These are phyloP conservation scores for Metschnikowia aberdeeniae DNA, from an alignment of 805 yeast species.

Conservation along the genomic window DNA sequence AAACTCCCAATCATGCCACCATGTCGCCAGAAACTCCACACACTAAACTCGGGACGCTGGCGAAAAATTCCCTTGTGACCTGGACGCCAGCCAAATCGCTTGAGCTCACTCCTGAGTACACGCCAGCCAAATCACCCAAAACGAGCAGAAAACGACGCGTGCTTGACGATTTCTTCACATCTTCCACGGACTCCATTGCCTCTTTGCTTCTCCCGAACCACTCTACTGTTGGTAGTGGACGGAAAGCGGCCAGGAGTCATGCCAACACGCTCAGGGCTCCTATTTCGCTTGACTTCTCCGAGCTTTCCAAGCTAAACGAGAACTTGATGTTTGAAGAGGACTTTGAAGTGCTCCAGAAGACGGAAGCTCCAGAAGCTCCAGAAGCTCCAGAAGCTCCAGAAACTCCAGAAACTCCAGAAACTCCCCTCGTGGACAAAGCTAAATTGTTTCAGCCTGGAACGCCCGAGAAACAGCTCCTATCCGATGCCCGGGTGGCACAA, in stretches of 20 bases:
- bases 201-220: slow-evolving; percentile 32
- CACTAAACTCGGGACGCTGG: background rate
- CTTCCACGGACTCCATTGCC: slow-evolving; percentile 20
- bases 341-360: background rate
- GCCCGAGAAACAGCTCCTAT: slow-evolving; percentile 33
- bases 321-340: slow-evolving; percentile 27
- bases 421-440: background rate
- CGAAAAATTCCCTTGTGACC: background rate
- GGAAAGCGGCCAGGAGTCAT: slow-evolving; percentile 17
- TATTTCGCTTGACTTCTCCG: slow-evolving; percentile 17
- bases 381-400: background rate
- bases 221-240: slow-evolving; percentile 36
- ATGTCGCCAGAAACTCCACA: background rate
- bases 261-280: slow-evolving; percentile 9
- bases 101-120: slow-evolving; percentile 27
- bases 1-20: slow-evolving; percentile 1
- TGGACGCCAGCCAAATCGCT: background rate
- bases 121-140: slow-evolving; percentile 30
- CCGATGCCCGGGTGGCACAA: slow-evolving; percentile 28
- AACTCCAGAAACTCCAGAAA: background rate
- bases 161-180: slow-evolving; percentile 11
- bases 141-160: slow-evolving; percentile 17
- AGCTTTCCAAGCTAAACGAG: slow-evolving; percentile 19
- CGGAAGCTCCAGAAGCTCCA: background rate
- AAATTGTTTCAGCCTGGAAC: slow-evolving; percentile 16